phyloP scores from a whole-genome alignment of 2,329 filamentous ascomycete genomes.

The Aspergillus spinulosporus region DNA sequence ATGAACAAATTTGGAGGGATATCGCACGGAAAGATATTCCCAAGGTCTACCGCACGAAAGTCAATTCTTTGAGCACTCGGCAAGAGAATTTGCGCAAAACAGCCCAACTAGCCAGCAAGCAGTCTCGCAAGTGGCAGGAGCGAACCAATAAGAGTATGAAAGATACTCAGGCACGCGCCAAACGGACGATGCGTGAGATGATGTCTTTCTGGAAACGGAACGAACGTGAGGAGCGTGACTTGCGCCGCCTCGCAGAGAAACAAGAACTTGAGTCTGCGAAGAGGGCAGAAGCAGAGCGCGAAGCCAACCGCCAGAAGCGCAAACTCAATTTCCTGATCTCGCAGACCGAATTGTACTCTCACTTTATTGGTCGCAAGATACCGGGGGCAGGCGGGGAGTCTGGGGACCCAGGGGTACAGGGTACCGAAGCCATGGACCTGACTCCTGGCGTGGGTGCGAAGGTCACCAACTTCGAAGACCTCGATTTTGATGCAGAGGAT shows the following conservation, averaged over 20 bases:
- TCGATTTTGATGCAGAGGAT: conserved; percentile 94
- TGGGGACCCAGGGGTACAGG: conserved; percentile 71
- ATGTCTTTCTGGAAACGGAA: conserved; percentile 99
- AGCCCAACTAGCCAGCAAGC: conserved; percentile 91
- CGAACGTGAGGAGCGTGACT: conserved; percentile 92
- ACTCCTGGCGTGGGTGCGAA: conserved; percentile 60
- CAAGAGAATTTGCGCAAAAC: conserved; percentile 98
- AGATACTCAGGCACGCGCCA: conserved; percentile 92
- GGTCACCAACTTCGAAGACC: conserved; percentile 89
- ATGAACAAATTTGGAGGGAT: conserved; percentile 96
- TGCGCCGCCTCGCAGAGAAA: conserved; percentile 89
- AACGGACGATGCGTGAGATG: conserved; percentile 99
- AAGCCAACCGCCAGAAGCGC: conserved; percentile 94
- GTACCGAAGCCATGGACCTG: conserved; percentile 53
- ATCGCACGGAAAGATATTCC: conserved; percentile 90
- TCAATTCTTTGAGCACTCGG: conserved; percentile 80
- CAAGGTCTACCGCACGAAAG: conserved; percentile 86
- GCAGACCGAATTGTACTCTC: conserved; percentile 96
- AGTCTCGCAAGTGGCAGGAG: conserved; percentile 94
- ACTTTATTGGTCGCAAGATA: conserved; percentile 99
- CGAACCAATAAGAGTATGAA: conserved; percentile 98
- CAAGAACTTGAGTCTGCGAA: conserved; percentile 96
- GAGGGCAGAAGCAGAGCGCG: conserved; percentile 94
- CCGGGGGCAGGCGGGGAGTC: conserved; percentile 96
- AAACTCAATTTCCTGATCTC: conserved; percentile 99